phyloP scores from a whole-genome alignment of 208 protist genomes.

The Phytomonas sp. region DNA sequence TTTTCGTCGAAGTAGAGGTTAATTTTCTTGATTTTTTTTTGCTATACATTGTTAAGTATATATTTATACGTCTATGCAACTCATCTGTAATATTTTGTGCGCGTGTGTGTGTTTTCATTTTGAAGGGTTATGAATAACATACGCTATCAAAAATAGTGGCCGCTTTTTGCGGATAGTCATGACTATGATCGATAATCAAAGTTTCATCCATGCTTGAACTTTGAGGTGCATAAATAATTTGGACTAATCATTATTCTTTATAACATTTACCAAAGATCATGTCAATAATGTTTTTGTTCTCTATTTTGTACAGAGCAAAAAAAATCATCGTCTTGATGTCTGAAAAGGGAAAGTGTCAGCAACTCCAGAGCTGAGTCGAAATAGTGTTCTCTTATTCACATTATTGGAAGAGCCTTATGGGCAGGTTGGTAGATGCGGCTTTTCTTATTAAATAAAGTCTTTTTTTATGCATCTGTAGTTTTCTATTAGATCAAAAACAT shows the following conservation, averaged over 20 bases:
- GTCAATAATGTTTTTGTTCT: background rate
- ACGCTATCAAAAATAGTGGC: background rate
- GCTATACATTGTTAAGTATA: background rate
- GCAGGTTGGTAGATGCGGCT: background rate
- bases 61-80: background rate
- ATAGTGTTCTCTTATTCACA: background rate
- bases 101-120: constrained; percentile 12
- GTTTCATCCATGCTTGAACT: background rate
- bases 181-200: background rate
- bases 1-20: background rate
- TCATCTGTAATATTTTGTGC: constrained; percentile 3
- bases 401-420: background rate
- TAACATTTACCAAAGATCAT: background rate
- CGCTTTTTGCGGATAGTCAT: background rate
- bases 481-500: background rate
- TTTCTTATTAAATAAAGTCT: background rate
- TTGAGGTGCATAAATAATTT: background rate
- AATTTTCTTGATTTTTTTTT: background rate
- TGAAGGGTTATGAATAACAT: background rate
- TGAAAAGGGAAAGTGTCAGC: background rate
- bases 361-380: background rate
- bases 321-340: background rate
- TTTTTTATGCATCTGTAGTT: background rate
- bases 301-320: background rate
- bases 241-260: background rate